A percentile compares a stretch with the other conserved stretches of the same genome.
Conservation (phyloP, 495 filamentous ascomycete genomes). For the Tuber brumale region DNA sequence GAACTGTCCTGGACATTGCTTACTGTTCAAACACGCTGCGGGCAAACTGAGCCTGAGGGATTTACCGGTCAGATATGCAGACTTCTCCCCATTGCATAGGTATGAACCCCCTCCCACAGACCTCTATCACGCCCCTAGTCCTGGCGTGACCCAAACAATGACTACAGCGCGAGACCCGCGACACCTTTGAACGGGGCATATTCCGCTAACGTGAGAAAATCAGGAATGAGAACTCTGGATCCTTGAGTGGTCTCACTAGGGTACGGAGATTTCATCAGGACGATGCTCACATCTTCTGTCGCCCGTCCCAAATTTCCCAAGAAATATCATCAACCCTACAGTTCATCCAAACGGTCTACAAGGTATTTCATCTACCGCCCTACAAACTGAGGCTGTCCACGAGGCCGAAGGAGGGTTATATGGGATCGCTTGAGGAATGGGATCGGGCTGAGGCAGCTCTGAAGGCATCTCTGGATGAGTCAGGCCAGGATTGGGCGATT, state of each 20-base stretch:
- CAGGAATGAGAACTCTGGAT: constrained; percentile 83
- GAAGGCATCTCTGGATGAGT: constrained; percentile 59
- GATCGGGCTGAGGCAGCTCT: constrained; percentile 69
- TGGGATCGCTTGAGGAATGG: constrained; percentile 76
- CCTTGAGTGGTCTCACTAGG: constrained; percentile 77
- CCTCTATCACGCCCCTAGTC: neutral
- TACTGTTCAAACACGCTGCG: constrained; percentile 63
- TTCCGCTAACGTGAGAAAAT: neutral
- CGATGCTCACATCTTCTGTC: constrained; percentile 92
- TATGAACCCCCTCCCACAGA: constrained; percentile 6
- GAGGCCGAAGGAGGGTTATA: constrained; percentile 65
- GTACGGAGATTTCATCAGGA: constrained; percentile 94
- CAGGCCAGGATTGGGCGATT: constrained; percentile 60
- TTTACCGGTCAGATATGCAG: constrained; percentile 81
- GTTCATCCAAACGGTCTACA: constrained; percentile 74
- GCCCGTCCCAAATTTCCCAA: constrained; percentile 68
- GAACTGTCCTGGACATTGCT: constrained; percentile 93
- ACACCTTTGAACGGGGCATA: neutral
- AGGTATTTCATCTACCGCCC: constrained; percentile 62
- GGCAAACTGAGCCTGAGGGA: constrained; percentile 70
- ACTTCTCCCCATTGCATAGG: constrained; percentile 79
- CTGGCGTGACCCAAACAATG: neutral
- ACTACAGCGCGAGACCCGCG: neutral
- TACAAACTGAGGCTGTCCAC: constrained; percentile 78
- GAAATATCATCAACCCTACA: constrained; percentile 75